These are phyloP conservation scores for Sclerotinia glacialis DNA, from an alignment of 2,329 filamentous ascomycete genomes.

Conservation along the genomic window DNA sequence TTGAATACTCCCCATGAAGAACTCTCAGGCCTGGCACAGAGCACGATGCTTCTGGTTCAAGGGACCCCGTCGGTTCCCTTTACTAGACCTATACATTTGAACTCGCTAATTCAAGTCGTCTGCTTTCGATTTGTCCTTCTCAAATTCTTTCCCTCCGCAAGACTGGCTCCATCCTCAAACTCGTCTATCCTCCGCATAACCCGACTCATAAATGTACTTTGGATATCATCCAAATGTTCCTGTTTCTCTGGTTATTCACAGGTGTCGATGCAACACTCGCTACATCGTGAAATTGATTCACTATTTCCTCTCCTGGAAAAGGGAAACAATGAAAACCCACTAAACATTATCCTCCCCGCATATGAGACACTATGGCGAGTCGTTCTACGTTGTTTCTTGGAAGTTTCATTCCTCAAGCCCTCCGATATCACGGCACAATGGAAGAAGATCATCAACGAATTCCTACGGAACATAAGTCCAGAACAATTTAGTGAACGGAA, in stretches of 20 bases:
- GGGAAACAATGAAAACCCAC: conserved; percentile 9
- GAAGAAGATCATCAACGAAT: not conserved
- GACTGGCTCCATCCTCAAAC: not conserved
- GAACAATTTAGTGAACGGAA: not conserved
- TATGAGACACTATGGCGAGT: conserved; percentile 26
- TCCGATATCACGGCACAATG: not conserved
- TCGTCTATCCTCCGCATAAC: conserved; percentile 5
- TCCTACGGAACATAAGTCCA: not conserved
- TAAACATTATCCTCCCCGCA: conserved; percentile 24
- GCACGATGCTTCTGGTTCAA: not conserved
- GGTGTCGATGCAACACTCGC: not conserved
- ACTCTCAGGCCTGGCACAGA: not conserved
- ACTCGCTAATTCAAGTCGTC: conserved; percentile 7
- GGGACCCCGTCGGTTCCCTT: not conserved
- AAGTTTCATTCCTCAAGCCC: conserved; percentile 11
- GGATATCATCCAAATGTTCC: conserved; percentile 18
- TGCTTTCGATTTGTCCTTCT: conserved; percentile 16
- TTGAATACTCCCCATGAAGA: not conserved
- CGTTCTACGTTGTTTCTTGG: conserved; percentile 22
- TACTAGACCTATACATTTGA: not conserved
- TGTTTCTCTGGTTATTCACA: not conserved
- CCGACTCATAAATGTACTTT: conserved; percentile 11
- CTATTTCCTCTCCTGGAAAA: not conserved
- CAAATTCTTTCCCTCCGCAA: conserved; percentile 2
- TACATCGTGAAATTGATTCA: not conserved